Base-by-base conservation (phyloP, 1,139 yeast species). In the Candida dubliniensis region DNA sequence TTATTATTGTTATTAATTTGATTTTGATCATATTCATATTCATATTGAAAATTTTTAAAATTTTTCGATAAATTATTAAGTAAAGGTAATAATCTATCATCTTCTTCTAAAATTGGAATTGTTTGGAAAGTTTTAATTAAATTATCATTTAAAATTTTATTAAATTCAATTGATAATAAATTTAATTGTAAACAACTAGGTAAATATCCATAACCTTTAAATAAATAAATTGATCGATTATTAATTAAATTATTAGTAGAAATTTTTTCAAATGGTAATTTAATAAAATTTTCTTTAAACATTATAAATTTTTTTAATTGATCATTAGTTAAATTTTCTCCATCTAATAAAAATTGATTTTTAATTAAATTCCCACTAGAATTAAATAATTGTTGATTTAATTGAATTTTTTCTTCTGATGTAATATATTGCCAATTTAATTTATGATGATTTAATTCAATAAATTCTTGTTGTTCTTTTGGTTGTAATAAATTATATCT, bases 191-290 rank as follows among this genome's bases (percentile, higher is more conserved):
- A 80, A 43, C 87, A 79, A 36, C 87, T 82, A 4, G 98, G 96
- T 33, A 93, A 82, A 63, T 85, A 93, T 0, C 95, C 97, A 53
- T 64, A 76, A 1, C 99, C 99, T 24, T 66, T 66, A 36, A 73
- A 68, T 32, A 93, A 52, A 49, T 75, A 83, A 4, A 90, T 87
- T 38, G 79, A 80, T 46, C 98, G 77, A 26, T 78, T 69, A 13
- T 85, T 81, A 2, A 93, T 79, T 47, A 93, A 72, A 46, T 84
- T 89, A 6, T 88, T 77, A 3, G 23, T 18, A 7, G n/a, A n/a
- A n/a, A 91, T 96, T 52, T 79, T 82, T 57, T 88, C 96, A 67
- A 91, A 93, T 4, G 96, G 96, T 42, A 93, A 77, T 60, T 87
- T 88, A 60, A 87, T 86, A 56, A 84, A 84, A 44, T 72, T 75